Evolutionary conservation across 106 monocot genomes (phyloP), one percentile per base, ranked within the genome.

Genomic region (Platanthera guangdongensis): DNA sequence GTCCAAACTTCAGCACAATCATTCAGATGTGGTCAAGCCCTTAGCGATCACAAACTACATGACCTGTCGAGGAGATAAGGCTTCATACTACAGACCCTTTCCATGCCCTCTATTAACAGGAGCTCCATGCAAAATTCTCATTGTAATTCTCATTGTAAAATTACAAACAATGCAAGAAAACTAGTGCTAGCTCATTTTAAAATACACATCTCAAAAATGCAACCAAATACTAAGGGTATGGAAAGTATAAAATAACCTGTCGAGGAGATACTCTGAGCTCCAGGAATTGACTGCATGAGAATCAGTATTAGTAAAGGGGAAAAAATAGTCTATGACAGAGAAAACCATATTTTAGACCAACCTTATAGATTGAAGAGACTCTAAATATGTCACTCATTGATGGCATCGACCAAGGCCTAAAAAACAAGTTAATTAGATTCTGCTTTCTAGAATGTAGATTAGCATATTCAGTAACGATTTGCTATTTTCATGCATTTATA

Each of bases 191-290:
- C 18, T 39, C 14, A 49, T 72, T 57, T 53, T 46, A 47, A 4
- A 45, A 46, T 54, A 68, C 1, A 59, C 25, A 51, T 70, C 50
- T 16, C 67, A 71, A 51, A 73, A 2, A 13, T 16, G 57, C 49
- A 59, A 14, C 13, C 18, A 52, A 74, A 32, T 47, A 71, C 28
- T 19, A 12, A 15, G n/a, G 9, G 39, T 18, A 82, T 39, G 22
- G 50, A 14, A 74, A 50, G 45, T 47, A 28, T 71, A 72, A 45
- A 49, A 39, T 9, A 78, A 87, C 87, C 87, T 48, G 83, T 67
- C 6, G 80, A 87, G 51, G 83, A 81, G 64, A 87, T 78, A 81
- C 59, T 78, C 9, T 77, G 87, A 68, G 74, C 51, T 60, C 83
- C 78, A 78, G 59, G 4, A 16, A 54, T 68, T 30, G 73, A 59